Evolutionary conservation across 257 asterid genomes (phyloP).

Genomic region (Solanum chiquidenum): DNA sequence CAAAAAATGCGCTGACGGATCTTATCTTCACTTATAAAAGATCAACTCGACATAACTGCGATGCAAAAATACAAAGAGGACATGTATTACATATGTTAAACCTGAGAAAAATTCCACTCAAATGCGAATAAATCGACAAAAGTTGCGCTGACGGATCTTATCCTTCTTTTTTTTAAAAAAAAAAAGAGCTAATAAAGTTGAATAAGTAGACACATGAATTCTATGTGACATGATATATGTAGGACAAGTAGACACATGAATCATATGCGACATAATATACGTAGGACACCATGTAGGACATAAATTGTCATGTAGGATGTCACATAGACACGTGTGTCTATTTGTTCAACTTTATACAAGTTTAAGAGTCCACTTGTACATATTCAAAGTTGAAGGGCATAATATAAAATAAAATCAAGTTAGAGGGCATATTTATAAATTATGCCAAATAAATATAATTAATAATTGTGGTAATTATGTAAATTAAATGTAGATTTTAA

Average conservation of each 20-base stretch:
- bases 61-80: neutral
- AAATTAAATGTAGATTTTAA: neutral
- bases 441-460: too few relatives aligned
- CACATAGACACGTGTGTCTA: rapidly evolving
- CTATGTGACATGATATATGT: neutral
- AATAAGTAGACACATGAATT: too few relatives aligned
- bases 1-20: neutral
- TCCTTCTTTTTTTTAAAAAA: too few relatives aligned
- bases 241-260: neutral
- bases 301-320: neutral
- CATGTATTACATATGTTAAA: neutral
- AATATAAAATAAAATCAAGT: rapidly evolving
- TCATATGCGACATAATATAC: neutral
- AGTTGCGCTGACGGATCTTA: too few relatives aligned
- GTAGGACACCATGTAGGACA: neutral
- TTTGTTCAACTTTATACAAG: too few relatives aligned
- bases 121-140: neutral
- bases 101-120: neutral
- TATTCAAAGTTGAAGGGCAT: too few relatives aligned
- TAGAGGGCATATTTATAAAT: neutral
- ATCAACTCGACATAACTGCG: neutral
- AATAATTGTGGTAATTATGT: neutral
- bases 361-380: neutral
- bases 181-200: neutral
- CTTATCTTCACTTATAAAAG: neutral